phyloP scores from a whole-genome alignment of 1,284 basidiomycete species.

The Puccinia triticina region DNA sequence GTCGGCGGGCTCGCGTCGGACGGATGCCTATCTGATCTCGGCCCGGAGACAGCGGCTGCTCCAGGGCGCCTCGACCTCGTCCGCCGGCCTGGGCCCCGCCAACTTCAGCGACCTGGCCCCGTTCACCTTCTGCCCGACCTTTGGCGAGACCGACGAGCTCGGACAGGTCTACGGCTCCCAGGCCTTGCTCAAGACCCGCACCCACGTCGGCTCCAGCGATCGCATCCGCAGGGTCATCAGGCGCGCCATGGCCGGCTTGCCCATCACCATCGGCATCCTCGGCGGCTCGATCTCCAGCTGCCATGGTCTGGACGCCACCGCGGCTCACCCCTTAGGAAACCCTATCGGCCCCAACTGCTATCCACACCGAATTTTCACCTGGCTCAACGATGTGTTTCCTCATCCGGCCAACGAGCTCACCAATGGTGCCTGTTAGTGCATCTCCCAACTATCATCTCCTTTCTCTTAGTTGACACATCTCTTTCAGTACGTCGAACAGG shows the following conservation, averaged over 20 bases:
- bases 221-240: constrained; percentile 80
- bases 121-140: constrained; percentile 85
- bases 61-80: constrained; percentile 39
- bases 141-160: constrained; percentile 77
- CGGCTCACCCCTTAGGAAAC: constrained; percentile 66
- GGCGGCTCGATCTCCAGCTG: constrained; percentile 87
- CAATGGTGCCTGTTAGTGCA: constrained; percentile 71
- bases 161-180: constrained; percentile 77
- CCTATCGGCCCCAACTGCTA: constrained; percentile 82
- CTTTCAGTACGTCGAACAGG: constrained; percentile 73
- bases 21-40: constrained; percentile 51
- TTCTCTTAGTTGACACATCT: not conserved
- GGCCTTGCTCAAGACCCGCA: constrained; percentile 72
- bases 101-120: constrained; percentile 67
- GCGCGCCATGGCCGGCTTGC: constrained; percentile 79
- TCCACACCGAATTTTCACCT: constrained; percentile 84
- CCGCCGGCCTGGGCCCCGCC: constrained; percentile 35
- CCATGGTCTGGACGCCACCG: constrained; percentile 76
- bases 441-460: not conserved
- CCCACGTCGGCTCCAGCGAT: constrained; percentile 80
- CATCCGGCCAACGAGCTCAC: constrained; percentile 92
- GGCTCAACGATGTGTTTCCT: constrained; percentile 93
- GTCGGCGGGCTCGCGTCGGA: constrained; percentile 37
- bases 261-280: constrained; percentile 84
- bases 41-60: constrained; percentile 44